Base-by-base conservation (phyloP, 139 green algal genomes). In the Limnomonas spitsbergensis region DNA sequence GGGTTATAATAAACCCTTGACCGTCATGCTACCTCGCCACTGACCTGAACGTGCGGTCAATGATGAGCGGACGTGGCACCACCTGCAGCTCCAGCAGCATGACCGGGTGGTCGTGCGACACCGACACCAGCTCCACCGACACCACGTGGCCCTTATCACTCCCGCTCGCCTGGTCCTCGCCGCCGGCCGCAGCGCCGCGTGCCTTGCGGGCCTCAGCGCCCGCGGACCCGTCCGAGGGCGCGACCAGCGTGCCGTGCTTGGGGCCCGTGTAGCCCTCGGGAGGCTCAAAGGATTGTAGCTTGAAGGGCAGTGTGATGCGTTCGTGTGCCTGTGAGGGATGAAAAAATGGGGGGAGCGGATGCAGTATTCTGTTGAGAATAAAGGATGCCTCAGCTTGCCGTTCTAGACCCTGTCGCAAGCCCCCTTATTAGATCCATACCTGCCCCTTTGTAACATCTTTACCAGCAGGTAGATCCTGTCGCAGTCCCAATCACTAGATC, bases 21-120 rank as follows among this genome's bases (percentile, higher is more conserved):
- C n/a, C n/a, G n/a, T n/a, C n/a, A n/a, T n/a, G n/a, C n/a, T n/a
- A n/a, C n/a, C n/a, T n/a, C n/a, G 20, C 47, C 47, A 14, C 47
- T 61, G 29, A 87, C 82, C 83, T 79, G 77, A 92, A 86, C 0
- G 88, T 92, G 38, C 86, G 81, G 76, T 90, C 85, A 38, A 92
- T 84, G 66, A 89, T 80, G 47, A 90, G 56, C 1, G 85, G 82
- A 36, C 76, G 56, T 1, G 86, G 84, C 53, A 81, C 78, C 26
- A 90, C 52, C 34, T 84, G 40, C 73, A 92, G 76, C 85, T 92
- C 83, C 61, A 90, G 78, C n/a, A 90, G 72, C 6, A 75, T 69
- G 36, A 89, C 78, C 0, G 83, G 79, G 6, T 85, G 77, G n/a
- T 82, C 83, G 26, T 85, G 75, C 4, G 77, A 78, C 3, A 81